Evolutionary conservation across 2,329 filamentous ascomycete species (phyloP), one percentile per base, ranked within the genome.

Genomic region (Colletotrichum melonis): DNA sequence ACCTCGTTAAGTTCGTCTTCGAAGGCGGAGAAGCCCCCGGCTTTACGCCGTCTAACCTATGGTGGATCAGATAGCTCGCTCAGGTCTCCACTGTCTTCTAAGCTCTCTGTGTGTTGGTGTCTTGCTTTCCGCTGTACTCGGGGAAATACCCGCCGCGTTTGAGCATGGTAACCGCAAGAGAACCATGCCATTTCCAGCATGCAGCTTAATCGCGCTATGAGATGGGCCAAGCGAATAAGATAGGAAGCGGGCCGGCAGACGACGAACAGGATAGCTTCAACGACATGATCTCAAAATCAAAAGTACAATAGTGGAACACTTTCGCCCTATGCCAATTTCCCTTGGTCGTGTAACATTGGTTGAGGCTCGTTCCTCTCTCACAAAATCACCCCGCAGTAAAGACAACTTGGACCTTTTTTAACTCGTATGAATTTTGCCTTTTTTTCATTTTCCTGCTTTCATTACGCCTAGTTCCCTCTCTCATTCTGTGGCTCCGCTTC

Each of bases 241-340:
- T 49, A 49, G 52, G 46, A 72, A 5, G 19, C 54, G 57, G 11
- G 9, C 62, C 30, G 30, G 30, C 30, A 59, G n/a, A 12, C 8
- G n/a, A 49, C 28, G 35, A 19, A 55, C 60, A 26, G 55, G 46
- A 71, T 58, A 38, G 60, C 67, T 35, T 71, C 67, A 71, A 30
- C 11, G 6, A 59, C 35, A 65, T 32, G 54, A 62, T 35, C 28
- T 7, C 35, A 22, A 16, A 30, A 52, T 7, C 35, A 22, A 16
- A 30, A 52, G 19, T 26, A 57, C 28, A 19, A 62, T 42, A 30
- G 67, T 65, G 71, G 46, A 28, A 49, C 12, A 22, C 42, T 52
- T 46, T 35, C 38, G 38, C 38, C 24, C 42, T 57, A 35, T 60
- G 30, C 22, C 11, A 56, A 35, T 7, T 22, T 32, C 22, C 14